Base-by-base conservation (phyloP, 345 rosid species). In the Pugionium cornutum region DNA sequence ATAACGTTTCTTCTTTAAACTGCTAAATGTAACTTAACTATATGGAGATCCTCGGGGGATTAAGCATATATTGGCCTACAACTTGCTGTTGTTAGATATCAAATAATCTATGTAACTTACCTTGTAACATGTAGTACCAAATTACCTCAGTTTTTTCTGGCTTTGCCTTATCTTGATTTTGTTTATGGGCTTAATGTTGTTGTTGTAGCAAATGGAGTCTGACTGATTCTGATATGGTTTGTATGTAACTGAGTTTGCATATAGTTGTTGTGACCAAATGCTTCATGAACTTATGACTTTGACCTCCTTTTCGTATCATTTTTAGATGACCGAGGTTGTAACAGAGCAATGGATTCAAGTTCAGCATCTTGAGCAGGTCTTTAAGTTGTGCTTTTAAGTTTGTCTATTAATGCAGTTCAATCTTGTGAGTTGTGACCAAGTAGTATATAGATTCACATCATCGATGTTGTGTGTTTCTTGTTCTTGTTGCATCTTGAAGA, bases 301-400 rank as follows among this genome's bases (percentile, higher is more conserved):
- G 47, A 56, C 46, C 5, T 48, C 18, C 27, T 46, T 63, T 57
- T 26, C 5, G 43, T 25, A 40, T 43, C 47, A 43, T 35, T 35
- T 64, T 42, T 66, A 72, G 76, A 51, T 65, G 71, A 51, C 0
- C 1, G 62, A 65, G 65, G 31, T 36, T 65, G 34, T 72, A 42
- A 65, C 76, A 1, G 76, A 72, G 53, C 70, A 18, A 35, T 72
- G 70, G 70, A 72, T 72, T 51, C 76, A 72, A 18, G 55, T 72
- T 42, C 76, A 72, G 61, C 76, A 72, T 58, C 70, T 72, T 58
- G 70, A 65, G 49, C 76, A 64, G 76, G 76, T 72, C 54, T 64
- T 40, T 28, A 11, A 1, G 1, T 31, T 62, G 47, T 25, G 25
- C 43, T 4, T 53, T 8, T 30, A 31, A 31, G 31, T 47, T 39